phyloP scores from a whole-genome alignment of 768 basidiomycete species.

The Hygrocybe coccinea region DNA sequence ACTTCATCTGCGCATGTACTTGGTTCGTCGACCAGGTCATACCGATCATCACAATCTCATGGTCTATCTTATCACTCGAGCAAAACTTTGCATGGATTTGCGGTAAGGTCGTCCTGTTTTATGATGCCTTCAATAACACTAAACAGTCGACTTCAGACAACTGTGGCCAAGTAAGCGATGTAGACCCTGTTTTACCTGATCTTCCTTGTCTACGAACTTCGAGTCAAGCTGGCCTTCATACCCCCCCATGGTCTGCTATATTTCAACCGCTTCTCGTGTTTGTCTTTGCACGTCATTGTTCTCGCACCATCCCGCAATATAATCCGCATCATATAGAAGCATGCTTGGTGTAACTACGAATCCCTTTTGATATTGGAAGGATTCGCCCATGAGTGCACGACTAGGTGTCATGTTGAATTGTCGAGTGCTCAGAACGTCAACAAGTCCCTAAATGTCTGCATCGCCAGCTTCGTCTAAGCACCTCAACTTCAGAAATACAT shows the following conservation, averaged over 20 bases:
- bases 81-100: constrained; percentile 66
- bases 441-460: constrained; percentile 10
- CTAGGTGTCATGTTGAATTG: too few species aligned
- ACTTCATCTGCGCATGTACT: constrained; percentile 48
- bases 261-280: constrained; percentile 34
- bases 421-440: background rate
- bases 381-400: too few species aligned
- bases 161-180: constrained; percentile 36
- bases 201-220: constrained; percentile 10
- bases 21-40: constrained; percentile 59
- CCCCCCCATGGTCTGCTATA: constrained; percentile 31
- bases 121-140: constrained; percentile 11
- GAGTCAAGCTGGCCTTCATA: constrained; percentile 40
- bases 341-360: too few species aligned
- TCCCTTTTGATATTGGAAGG: too few species aligned
- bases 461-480: constrained; percentile 48
- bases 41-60: constrained; percentile 64
- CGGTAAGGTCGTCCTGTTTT: constrained; percentile 41
- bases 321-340: constrained; percentile 13
- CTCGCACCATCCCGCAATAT: constrained; percentile 32
- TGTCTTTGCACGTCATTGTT: constrained; percentile 33
- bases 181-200: constrained; percentile 8
- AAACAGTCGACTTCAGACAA: constrained; percentile 27
- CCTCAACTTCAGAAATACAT: constrained; percentile 47
- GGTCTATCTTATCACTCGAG: constrained; percentile 72